These are phyloP conservation scores for Penicillium sp. DNA, from an alignment of 2,329 filamentous ascomycete genomes.

Conservation along the genomic window DNA sequence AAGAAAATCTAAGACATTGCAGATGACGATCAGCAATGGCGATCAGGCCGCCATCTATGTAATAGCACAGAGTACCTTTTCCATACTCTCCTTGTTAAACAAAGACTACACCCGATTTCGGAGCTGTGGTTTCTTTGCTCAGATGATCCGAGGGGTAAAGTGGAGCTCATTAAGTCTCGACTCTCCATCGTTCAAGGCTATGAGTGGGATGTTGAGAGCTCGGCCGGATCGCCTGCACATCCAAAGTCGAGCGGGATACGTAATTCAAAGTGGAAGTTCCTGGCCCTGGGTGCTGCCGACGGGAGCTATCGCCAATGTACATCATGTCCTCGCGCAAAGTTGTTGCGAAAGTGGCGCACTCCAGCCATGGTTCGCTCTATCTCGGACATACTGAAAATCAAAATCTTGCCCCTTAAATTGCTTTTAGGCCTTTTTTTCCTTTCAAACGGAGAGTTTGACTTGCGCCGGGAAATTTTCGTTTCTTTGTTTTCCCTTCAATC, in stretches of 20 bases:
- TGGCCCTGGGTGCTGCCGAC: slow-evolving; percentile 7
- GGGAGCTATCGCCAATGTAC: slow-evolving; percentile 1
- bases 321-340: slow-evolving; percentile 1
- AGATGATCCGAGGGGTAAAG: slow-evolving; percentile 3
- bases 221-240: slow-evolving; percentile 7
- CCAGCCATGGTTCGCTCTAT: slow-evolving; percentile 16
- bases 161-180: not conserved
- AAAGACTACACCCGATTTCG: not conserved
- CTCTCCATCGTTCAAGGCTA: slow-evolving; percentile 3
- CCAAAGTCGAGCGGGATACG: slow-evolving; percentile 2
- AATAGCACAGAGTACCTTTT: not conserved
- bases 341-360: not conserved
- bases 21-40: slow-evolving; percentile 8
- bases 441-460: too few relatives aligned
- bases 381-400: not conserved
- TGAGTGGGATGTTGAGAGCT: slow-evolving; percentile 1
- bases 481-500: too few relatives aligned
- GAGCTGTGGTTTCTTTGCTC: not conserved
- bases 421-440: too few relatives aligned
- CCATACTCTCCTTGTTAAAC: too few relatives aligned
- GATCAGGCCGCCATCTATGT: not conserved
- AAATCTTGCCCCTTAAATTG: too few relatives aligned
- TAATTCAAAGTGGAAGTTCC: not conserved
- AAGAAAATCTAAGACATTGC: slow-evolving; percentile 20
- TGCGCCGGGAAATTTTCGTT: too few relatives aligned